Conservation (phyloP, 1,284 basidiomycete species). For the Cystobasidiaceae sp. region DNA sequence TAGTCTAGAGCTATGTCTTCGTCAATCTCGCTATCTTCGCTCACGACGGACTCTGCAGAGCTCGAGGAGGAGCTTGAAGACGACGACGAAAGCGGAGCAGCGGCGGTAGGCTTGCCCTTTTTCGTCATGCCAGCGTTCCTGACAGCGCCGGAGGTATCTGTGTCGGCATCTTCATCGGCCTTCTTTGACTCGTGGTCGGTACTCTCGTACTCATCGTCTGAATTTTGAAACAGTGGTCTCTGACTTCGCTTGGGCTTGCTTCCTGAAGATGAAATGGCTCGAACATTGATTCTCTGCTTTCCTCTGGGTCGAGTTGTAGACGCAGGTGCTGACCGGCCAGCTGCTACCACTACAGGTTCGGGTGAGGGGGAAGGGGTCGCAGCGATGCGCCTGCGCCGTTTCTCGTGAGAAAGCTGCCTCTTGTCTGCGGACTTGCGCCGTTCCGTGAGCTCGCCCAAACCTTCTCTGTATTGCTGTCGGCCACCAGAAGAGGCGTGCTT, state of each 20-base stretch:
- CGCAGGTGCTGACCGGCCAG: neutral
- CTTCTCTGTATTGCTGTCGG: neutral
- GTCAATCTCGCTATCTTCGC: constrained; percentile 15
- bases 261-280: neutral
- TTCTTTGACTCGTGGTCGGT: neutral
- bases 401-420: neutral
- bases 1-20: constrained; percentile 18
- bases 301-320: neutral
- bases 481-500: too few species aligned
- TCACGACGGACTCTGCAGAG: neutral
- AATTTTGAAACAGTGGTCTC: neutral
- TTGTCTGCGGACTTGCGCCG: neutral
- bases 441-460: neutral
- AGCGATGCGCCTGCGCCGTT: constrained; percentile 1
- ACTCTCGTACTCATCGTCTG: constrained; percentile 1
- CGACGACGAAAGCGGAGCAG: neutral
- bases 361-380: constrained; percentile 17
- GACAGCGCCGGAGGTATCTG: neutral
- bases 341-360: neutral
- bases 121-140: neutral
- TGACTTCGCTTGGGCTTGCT: neutral
- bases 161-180: neutral
- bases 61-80: constrained; percentile 8
- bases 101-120: neutral
- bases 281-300: neutral